Percentiles rank a stretch among this genome's conserved stretches.
These are phyloP conservation scores for Metrosideros polymorpha DNA, from an alignment of 441 rosid species.

Conservation along the genomic window DNA sequence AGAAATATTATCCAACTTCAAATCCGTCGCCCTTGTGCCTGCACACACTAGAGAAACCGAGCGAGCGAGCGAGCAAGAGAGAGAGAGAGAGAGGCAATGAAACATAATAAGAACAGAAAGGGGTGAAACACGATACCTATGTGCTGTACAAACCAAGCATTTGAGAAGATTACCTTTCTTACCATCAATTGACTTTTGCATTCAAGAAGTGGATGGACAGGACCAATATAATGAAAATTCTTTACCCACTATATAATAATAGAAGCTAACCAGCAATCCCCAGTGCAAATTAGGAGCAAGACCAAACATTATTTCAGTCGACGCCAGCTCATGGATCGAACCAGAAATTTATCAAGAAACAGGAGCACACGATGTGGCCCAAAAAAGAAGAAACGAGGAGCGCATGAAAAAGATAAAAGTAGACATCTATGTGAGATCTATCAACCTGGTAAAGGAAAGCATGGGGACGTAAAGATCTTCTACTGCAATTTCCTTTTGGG, in stretches of 20 bases:
- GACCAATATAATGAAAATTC: not conserved
- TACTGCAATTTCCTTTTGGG: not conserved
- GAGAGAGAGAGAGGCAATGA: not conserved
- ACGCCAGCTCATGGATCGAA: not conserved
- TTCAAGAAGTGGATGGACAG: not conserved
- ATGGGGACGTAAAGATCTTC: not conserved
- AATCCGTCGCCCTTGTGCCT: not conserved
- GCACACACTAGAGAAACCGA: too few species aligned
- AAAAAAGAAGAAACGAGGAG: not conserved
- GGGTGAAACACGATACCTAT: not conserved
- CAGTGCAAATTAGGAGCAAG: not conserved
- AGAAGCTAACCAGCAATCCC: not conserved
- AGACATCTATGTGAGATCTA: not conserved
- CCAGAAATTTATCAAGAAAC: not conserved
- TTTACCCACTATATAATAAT: not conserved
- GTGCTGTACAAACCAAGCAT: not conserved
- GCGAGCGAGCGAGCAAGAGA: not conserved
- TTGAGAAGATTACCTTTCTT: not conserved
- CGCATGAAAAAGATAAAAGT: not conserved
- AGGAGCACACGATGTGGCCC: not conserved
- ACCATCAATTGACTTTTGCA: not conserved
- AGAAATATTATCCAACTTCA: not conserved
- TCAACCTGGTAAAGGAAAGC: not conserved
- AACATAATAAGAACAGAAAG: not conserved
- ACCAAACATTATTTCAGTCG: not conserved